Percentiles rank a stretch among this genome's conserved stretches.
Conservation (phyloP, 768 basidiomycete genomes). For the Chiua virens region DNA sequence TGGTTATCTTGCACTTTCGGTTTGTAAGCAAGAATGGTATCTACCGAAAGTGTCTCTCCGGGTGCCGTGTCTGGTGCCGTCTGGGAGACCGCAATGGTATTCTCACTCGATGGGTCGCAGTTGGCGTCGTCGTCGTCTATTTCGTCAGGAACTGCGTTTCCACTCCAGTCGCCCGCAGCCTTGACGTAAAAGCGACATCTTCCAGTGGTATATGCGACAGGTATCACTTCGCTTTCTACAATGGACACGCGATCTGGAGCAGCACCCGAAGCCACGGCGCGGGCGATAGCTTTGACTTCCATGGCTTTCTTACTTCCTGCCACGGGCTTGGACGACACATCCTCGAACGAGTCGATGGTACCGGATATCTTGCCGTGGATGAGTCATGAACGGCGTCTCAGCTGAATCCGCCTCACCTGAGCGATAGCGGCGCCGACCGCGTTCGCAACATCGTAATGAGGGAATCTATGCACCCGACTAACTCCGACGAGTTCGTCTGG, state of each 20-base stretch:
- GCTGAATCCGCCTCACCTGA: conserved; percentile 24
- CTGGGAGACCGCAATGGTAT: neutral
- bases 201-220: conserved; percentile 36
- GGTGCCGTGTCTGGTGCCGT: conserved; percentile 4
- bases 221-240: conserved; percentile 56
- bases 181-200: conserved; percentile 51
- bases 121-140: conserved; percentile 13
- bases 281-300: conserved; percentile 40
- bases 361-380: conserved; percentile 39
- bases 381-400: neutral
- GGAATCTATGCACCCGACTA: conserved; percentile 47
- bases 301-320: conserved; percentile 34
- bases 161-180: conserved; percentile 54
- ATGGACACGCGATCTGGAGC: conserved; percentile 43
- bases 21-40: conserved; percentile 35
- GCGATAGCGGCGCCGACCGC: conserved; percentile 58
- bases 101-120: conserved; percentile 2
- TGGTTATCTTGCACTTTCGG: conserved; percentile 40
- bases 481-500: conserved; percentile 53
- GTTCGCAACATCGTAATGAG: conserved; percentile 57
- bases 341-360: conserved; percentile 46
- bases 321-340: conserved; percentile 35
- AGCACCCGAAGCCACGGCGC: conserved; percentile 47
- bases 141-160: conserved; percentile 21
- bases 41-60: conserved; percentile 15